Evolutionary conservation across 257 asterid genomes (phyloP).

Genomic region (Gardenia jasminoides): DNA sequence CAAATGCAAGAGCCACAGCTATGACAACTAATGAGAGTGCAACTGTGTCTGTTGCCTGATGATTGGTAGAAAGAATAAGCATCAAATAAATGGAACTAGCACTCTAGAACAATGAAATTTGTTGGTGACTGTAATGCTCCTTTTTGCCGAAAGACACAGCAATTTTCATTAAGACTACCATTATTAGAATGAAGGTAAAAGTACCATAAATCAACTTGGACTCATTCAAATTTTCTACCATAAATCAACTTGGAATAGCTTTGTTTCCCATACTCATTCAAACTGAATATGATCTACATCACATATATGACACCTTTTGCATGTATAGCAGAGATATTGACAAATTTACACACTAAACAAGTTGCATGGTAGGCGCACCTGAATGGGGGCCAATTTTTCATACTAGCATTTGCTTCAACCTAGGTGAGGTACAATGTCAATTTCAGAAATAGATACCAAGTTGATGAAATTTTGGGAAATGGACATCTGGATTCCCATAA

Average conservation of each 20-base stretch:
- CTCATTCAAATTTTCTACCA: too few relatives aligned
- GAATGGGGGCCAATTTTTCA: background rate
- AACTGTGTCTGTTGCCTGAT: slow-evolving; percentile 67
- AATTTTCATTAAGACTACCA: background rate
- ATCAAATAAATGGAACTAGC: background rate
- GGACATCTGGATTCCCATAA: background rate
- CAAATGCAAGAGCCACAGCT: slow-evolving; percentile 34
- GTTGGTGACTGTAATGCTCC: background rate
- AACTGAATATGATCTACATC: background rate
- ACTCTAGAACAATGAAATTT: background rate
- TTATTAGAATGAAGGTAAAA: background rate
- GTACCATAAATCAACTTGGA: background rate
- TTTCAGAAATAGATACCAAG: too few relatives aligned
- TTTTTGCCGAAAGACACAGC: background rate
- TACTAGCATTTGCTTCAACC: background rate
- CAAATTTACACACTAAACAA: background rate
- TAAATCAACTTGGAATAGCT: too few relatives aligned
- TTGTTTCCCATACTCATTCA: background rate
- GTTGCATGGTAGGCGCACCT: background rate
- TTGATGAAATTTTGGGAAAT: background rate
- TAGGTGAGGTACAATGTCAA: too few relatives aligned
- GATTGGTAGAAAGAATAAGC: background rate
- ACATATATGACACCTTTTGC: background rate
- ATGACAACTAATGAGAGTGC: slow-evolving; percentile 32
- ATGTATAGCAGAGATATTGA: background rate